phyloP scores from a whole-genome alignment of 225 moss, liverwort and hornwort species.

The Polytrichum formosum region DNA sequence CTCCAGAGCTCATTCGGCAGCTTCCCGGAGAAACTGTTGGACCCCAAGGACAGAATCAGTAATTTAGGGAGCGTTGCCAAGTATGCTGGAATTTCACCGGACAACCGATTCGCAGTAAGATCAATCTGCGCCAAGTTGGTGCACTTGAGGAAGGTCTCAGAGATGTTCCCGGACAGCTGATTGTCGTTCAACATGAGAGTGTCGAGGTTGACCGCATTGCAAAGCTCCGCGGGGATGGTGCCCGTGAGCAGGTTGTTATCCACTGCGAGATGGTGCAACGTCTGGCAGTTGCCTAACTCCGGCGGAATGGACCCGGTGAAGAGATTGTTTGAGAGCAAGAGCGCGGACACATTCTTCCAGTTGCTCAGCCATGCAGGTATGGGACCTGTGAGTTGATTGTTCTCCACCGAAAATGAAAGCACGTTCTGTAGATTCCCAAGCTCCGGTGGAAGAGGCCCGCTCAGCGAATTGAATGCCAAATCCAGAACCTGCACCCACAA shows the following conservation, averaged over 20 bases:
- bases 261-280: slow-evolving; percentile 8
- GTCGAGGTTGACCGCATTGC: slow-evolving; percentile 21
- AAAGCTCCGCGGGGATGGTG: slow-evolving; percentile 19
- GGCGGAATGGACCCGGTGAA: slow-evolving; percentile 24
- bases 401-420: slow-evolving; percentile 52
- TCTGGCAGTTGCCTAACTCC: slow-evolving; percentile 12
- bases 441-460: slow-evolving; percentile 36
- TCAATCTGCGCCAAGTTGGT: slow-evolving; percentile 11
- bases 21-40: slow-evolving; percentile 43
- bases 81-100: slow-evolving; percentile 23
- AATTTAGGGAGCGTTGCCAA: slow-evolving; percentile 16
- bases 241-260: slow-evolving; percentile 28
- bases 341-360: slow-evolving; percentile 40
- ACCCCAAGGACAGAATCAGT: slow-evolving; percentile 10
- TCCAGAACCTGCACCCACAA: slow-evolving; percentile 23
- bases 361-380: slow-evolving; percentile 48
- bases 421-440: slow-evolving; percentile 32
- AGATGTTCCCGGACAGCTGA: slow-evolving; percentile 18
- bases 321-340: slow-evolving; percentile 30
- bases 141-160: slow-evolving; percentile 14
- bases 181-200: slow-evolving; percentile 14
- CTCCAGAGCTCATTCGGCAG: slow-evolving; percentile 52
- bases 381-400: slow-evolving; percentile 44
- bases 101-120: slow-evolving; percentile 16
- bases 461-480: slow-evolving; percentile 44